A percentile compares a stretch with the other conserved stretches of the same genome.
phyloP scores from a whole-genome alignment of 306 rosid species.

The Hylodesmum podocarpum region DNA sequence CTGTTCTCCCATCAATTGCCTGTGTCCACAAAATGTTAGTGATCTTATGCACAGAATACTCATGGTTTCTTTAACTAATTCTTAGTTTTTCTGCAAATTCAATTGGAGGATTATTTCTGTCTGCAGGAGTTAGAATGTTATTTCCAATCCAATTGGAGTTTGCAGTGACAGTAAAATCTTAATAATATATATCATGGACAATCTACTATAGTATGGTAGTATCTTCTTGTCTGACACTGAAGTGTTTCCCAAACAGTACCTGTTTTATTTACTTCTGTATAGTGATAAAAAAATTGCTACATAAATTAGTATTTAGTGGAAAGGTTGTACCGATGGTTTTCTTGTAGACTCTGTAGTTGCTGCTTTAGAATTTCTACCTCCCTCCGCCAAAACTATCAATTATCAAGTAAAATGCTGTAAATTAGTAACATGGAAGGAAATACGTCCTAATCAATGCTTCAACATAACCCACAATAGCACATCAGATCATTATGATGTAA shows the following conservation, averaged over 20 bases:
- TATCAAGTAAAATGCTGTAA: slow-evolving; percentile 21
- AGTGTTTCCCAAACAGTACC: neutral
- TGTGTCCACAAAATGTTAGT: slow-evolving; percentile 35
- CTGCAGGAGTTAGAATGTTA: neutral
- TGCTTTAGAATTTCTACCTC: slow-evolving; percentile 75
- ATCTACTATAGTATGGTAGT: slow-evolving; percentile 6
- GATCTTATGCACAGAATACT: neutral
- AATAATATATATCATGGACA: neutral
- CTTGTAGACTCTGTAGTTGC: slow-evolving; percentile 72
- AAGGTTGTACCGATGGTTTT: slow-evolving; percentile 60
- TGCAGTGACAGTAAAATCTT: neutral
- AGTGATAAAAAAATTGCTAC: neutral
- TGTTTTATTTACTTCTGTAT: slow-evolving; percentile 4
- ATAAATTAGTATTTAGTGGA: slow-evolving; percentile 11
- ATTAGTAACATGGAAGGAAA: neutral
- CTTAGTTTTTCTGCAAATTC: neutral
- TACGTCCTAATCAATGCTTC: slow-evolving; percentile 7
- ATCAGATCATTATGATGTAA: neutral
- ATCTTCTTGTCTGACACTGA: neutral
- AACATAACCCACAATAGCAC: neutral
- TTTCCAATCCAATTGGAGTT: neutral
- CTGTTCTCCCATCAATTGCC: slow-evolving; percentile 68
- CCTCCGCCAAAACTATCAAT: slow-evolving; percentile 74
- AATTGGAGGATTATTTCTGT: neutral
- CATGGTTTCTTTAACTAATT: neutral